Evolutionary conservation across 1,139 yeast genomes (phyloP), one percentile per base, ranked within the genome.

Genomic region (Saccharomycopsis phalli): DNA sequence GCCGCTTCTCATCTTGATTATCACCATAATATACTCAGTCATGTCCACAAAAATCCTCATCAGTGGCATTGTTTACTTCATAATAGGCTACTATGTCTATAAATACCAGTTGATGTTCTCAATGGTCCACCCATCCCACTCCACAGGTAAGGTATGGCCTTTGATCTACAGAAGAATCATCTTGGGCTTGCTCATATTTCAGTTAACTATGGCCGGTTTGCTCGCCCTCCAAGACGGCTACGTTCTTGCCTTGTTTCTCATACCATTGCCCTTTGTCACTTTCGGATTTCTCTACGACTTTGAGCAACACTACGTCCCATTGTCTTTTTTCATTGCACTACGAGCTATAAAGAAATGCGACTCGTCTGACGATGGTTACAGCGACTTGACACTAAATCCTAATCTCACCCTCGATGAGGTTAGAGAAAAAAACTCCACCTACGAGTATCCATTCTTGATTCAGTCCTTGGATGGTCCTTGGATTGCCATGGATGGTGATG

Each of bases 401-500:
- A 44, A 44, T 26, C 29, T 41, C 25, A 79, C 88, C 0, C 62
- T 80, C 29, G 88, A 80, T 53, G 91, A 80, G 53, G 62, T 74
- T 40, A 63, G 88, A 38, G 91, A 80, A 51, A 57, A 68, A 33
- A 68, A 76, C 49, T 84, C 76, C 48, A 73, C 74, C 4, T 88
- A 86, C 53, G 79, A 77, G 40, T 87, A 83, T 57, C 95, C 95
- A 2, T 74, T 74, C 51, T 61, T 84, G 49, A 66, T 78, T 1
- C 72, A 71, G 43, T 71, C 74, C 8, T 60, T 87, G 36, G 95
- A 86, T 49, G 94, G 94, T 0, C 95, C 95, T 0, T 71, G 87
- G 72, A 67, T 82, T 36, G 83, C 74, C 1, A 66, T 79, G 16
- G 87, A 80, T 49, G 76, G 77, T 1, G 70, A 72, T 40, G 79